Conservation (phyloP, 2,329 filamentous ascomycete species). For the Pyrenochaeta sp. region DNA sequence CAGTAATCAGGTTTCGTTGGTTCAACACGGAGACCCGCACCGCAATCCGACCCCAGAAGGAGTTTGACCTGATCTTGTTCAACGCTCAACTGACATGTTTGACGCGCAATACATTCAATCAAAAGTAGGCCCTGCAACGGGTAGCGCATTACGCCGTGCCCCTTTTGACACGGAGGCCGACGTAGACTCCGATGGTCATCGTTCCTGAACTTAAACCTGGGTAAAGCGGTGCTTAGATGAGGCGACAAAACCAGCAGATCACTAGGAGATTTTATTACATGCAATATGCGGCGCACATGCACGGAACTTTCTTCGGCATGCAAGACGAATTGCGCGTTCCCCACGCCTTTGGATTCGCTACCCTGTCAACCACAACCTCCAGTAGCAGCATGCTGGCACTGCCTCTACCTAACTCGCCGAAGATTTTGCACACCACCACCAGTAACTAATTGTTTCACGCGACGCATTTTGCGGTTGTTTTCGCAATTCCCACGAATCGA, state of each 20-base stretch:
- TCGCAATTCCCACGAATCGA: conserved; percentile 21
- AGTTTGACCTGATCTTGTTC: background rate
- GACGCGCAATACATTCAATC: conserved; percentile 3
- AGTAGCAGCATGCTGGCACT: conserved; percentile 1
- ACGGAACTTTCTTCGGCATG: conserved; percentile 5
- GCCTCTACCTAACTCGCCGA: conserved; percentile 3
- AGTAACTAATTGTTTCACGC: conserved; percentile 3
- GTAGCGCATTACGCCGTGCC: conserved; percentile 11
- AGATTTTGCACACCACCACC: background rate
- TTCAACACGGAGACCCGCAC: background rate
- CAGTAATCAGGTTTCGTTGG: background rate
- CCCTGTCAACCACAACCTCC: background rate
- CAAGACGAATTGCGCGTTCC: background rate
- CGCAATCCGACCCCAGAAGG: background rate
- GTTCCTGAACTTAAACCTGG: conserved; percentile 12
- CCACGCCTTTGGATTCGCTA: conserved; percentile 2
- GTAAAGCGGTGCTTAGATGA: conserved; percentile 17
- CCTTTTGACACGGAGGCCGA: conserved; percentile 13
- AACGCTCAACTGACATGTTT: background rate
- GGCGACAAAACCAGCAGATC: conserved; percentile 12
- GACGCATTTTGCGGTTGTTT: conserved; percentile 4
- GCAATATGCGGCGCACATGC: conserved; percentile 25
- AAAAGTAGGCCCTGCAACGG: conserved; percentile 7
- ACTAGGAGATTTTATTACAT: conserved; percentile 11
- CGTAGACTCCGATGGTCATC: background rate